phyloP scores from a whole-genome alignment of 2,329 filamentous ascomycete species.

The Colletotrichum phormii region DNA sequence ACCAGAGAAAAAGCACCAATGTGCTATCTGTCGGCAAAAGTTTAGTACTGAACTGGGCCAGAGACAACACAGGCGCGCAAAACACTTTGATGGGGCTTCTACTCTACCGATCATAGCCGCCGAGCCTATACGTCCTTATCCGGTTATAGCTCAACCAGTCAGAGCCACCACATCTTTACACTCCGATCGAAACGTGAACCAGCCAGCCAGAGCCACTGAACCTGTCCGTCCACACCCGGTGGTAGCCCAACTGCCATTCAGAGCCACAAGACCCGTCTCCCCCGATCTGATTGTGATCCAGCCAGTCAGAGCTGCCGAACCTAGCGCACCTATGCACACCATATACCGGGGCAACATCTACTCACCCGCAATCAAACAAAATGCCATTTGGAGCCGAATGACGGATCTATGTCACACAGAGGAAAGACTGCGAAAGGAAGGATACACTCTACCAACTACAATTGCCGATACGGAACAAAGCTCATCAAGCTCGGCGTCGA shows the following conservation, averaged over 20 bases:
- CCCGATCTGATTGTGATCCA: background rate
- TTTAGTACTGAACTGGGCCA: background rate
- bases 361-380: background rate
- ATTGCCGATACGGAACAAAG: fast-evolving
- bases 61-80: background rate
- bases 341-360: background rate
- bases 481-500: background rate
- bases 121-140: background rate
- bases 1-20: background rate
- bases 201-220: background rate
- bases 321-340: no score
- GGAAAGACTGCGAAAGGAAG: background rate
- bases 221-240: background rate
- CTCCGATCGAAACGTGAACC: background rate
- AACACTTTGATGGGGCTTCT: background rate
- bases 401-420: background rate
- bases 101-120: background rate
- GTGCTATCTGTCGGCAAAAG: background rate
- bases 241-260: no score
- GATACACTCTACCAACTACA: background rate
- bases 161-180: background rate
- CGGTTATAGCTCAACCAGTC: background rate
- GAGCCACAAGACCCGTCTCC: no score
- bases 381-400: background rate
- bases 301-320: no score